A percentile compares a stretch with the other conserved stretches of the same genome.
phyloP scores from a whole-genome alignment of 2,329 filamentous ascomycete genomes.

The Epichloe festucae region DNA sequence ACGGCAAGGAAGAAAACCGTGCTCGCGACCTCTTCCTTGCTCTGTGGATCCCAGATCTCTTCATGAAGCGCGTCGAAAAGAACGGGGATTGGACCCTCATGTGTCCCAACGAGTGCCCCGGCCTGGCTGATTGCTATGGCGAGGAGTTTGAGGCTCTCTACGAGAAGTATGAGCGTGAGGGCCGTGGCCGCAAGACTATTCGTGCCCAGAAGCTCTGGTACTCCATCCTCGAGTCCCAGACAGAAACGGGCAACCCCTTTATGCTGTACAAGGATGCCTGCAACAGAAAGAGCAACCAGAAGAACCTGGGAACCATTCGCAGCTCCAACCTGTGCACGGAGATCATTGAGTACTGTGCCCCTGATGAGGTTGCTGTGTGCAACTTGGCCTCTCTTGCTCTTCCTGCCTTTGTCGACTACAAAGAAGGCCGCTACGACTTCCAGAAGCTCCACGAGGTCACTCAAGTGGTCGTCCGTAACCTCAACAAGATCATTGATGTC shows the following conservation, averaged over 20 bases:
- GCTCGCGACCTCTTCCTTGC: constrained; percentile 96
- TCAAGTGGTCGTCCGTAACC: constrained; percentile 82
- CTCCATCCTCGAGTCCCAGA: constrained; percentile 93
- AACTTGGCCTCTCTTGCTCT: constrained; percentile 92
- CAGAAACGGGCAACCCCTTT: constrained; percentile 96
- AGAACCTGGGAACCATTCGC: constrained; percentile 96
- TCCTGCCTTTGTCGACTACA: constrained; percentile 80
- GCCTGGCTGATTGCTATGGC: constrained; percentile 90
- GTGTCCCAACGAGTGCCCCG: constrained; percentile 93
- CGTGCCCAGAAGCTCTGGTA: constrained; percentile 99
- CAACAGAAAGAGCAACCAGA: constrained; percentile 99
- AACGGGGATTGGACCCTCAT: constrained; percentile 96
- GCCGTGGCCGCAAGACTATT: constrained; percentile 77
- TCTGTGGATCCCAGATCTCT: constrained; percentile 95
- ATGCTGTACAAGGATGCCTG: constrained; percentile 99
- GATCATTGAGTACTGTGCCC: constrained; percentile 93
- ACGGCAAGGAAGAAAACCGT: constrained; percentile 95
- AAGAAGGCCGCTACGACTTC: constrained; percentile 80
- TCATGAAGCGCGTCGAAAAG: constrained; percentile 98
- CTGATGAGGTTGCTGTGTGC: constrained; percentile 97
- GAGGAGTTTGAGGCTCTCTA: constrained; percentile 96
- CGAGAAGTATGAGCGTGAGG: constrained; percentile 80
- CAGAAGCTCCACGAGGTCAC: constrained; percentile 91
- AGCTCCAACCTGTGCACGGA: constrained; percentile 99
- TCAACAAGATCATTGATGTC: constrained; percentile 97